Conservation (phyloP, 495 filamentous ascomycete genomes). For the Jackrogersella multiformis region DNA sequence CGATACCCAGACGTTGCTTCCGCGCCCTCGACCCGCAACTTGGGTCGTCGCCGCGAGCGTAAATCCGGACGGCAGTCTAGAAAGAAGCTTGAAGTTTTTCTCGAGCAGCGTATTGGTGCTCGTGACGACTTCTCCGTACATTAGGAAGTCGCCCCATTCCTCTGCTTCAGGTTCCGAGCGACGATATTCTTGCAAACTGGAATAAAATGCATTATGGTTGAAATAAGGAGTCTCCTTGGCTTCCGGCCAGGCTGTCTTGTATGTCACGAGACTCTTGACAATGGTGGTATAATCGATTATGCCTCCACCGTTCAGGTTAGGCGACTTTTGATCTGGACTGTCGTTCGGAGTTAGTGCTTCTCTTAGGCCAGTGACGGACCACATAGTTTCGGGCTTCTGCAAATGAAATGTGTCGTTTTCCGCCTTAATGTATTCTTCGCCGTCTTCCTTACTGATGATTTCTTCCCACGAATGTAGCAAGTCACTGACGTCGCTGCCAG, state of each 20-base stretch:
- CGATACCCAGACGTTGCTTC: conserved; percentile 93
- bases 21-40: conserved; percentile 89
- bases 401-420: conserved; percentile 89
- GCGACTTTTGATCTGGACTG: conserved; percentile 37
- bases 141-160: conserved; percentile 76
- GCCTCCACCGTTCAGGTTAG: conserved; percentile 54
- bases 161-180: conserved; percentile 61
- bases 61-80: conserved; percentile 80
- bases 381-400: conserved; percentile 66
- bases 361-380: conserved; percentile 60
- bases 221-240: conserved; percentile 86
- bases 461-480: conserved; percentile 74
- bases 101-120: conserved; percentile 96
- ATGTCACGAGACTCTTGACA: conserved; percentile 74
- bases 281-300: conserved; percentile 79
- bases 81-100: conserved; percentile 83
- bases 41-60: conserved; percentile 93
- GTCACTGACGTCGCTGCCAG: conserved; percentile 69
- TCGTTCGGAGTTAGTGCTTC: conserved; percentile 46
- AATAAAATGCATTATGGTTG: conserved; percentile 82
- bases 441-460: conserved; percentile 71
- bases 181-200: conserved; percentile 73
- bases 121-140: conserved; percentile 94
- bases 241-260: conserved; percentile 74
- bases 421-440: conserved; percentile 79